A percentile compares a stretch with the other conserved stretches of the same genome.
These are phyloP conservation scores for Talinum fruticosum DNA, from an alignment of 148 eudicot genomes.

Conservation along the genomic window DNA sequence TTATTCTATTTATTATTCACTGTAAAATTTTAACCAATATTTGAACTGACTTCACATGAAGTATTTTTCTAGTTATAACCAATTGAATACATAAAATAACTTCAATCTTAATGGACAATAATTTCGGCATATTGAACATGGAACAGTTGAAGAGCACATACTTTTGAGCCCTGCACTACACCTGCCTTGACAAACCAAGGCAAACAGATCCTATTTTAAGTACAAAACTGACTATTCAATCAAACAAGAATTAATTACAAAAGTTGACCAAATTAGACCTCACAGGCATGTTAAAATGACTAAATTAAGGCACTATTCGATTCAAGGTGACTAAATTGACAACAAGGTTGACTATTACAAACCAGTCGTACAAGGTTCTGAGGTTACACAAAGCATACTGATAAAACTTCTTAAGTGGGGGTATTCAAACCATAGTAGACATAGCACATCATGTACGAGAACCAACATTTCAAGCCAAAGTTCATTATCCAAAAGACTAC, in stretches of 20 bases:
- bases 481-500: conserved; percentile 18
- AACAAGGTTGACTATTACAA: no score
- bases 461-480: conserved; percentile 14
- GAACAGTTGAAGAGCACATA: neutral
- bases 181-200: no score
- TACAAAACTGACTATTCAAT: neutral
- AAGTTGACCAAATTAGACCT: no score
- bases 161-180: neutral
- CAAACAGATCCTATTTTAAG: neutral
- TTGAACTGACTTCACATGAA: neutral
- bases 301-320: no score
- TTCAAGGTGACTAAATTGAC: no score
- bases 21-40: neutral
- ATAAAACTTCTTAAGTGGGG: no score
- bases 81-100: neutral
- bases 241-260: neutral
- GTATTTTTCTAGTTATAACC: neutral
- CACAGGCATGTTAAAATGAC: no score
- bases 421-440: conserved; percentile 7
- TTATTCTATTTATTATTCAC: neutral
- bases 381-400: no score
- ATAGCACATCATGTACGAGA: neutral
- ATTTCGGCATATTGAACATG: neutral
- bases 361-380: no score
- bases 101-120: neutral